Base-by-base conservation (phyloP, 1,284 basidiomycete species). In the Phellinidium pouzarii region DNA sequence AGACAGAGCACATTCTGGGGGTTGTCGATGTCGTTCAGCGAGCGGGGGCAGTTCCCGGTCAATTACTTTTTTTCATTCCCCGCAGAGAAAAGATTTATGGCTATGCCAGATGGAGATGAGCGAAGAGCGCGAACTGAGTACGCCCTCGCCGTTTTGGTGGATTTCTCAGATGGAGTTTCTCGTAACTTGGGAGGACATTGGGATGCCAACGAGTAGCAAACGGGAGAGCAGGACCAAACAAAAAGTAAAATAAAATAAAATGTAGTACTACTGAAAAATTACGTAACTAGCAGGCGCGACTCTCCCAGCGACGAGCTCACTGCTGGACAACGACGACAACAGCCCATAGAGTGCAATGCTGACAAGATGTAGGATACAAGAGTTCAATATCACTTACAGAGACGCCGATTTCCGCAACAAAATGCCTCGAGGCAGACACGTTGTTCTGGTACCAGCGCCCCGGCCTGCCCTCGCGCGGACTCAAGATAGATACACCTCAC, bases 341-440 rank as follows among this genome's bases (percentile, higher is more conserved):
- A n/a, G n/a, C n/a, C n/a, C n/a, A n/a, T n/a, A n/a, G n/a, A n/a
- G n/a, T n/a, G n/a, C n/a, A n/a, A n/a, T n/a, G n/a, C n/a, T n/a
- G n/a, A n/a, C n/a, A n/a, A n/a, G 31, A 34, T 34, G 31, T 34
- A 8, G 14, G 31, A 14, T 11, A 34, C 11, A 8, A 14, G 31
- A 34, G 14, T 8, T 34, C 31, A 34, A 14, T 14, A 14, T 11
- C 9, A 34, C 14, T 8, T 8, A 11, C 6, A n/a, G 37, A 3
- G 37, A 40, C 12, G 37, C 37, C 37, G 37, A 40, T 40, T 17
- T 40, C 19, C 37, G 37, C 9, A 40, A 7, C 14, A 40, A 40
- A 40, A 7, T 17, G 51, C 51, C 51, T 52, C 51, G 51, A 52
- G 51, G 51, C 44, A 47, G 51, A 29, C 51, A 52, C 51, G 51